These are phyloP conservation scores for Backusella macrospora DNA, from an alignment of 192 early-diverging fungal genomes.

Conservation along the genomic window DNA sequence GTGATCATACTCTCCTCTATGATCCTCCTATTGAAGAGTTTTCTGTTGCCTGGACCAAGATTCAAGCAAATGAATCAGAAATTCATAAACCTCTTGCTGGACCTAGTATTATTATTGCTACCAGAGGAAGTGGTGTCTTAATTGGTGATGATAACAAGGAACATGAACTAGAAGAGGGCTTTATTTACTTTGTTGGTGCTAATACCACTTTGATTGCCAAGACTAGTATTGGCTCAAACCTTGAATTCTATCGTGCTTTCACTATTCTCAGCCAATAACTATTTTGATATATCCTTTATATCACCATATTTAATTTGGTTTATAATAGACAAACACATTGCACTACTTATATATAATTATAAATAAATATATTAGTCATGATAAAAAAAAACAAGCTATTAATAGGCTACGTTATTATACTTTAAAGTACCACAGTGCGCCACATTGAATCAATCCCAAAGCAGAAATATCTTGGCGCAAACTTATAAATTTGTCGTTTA, in stretches of 20 bases:
- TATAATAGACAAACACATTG: too few species aligned
- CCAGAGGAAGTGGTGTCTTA: conserved; percentile 66
- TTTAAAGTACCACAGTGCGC: too few species aligned
- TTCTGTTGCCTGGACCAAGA: conserved; percentile 69
- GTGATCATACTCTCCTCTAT: conserved; percentile 68
- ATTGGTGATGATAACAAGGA: conserved; percentile 32
- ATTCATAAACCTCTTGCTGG: conserved; percentile 65
- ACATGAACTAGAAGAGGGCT: conserved; percentile 58
- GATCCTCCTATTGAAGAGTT: conserved; percentile 98
- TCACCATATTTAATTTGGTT: too few species aligned
- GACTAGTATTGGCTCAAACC: conserved; percentile 39
- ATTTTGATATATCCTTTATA: not conserved
- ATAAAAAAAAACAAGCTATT: too few species aligned
- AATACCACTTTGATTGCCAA: conserved; percentile 50
- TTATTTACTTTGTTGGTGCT: conserved; percentile 80
- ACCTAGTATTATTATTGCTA: conserved; percentile 86
- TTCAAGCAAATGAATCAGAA: conserved; percentile 42
- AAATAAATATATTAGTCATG: too few species aligned
- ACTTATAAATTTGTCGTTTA: too few species aligned
- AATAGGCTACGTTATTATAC: too few species aligned
- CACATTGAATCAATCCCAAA: too few species aligned
- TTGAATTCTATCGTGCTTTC: conserved; percentile 53
- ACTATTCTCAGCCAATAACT: conserved; percentile 33
- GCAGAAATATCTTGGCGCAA: too few species aligned
- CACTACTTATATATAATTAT: too few species aligned